A percentile compares a stretch with the other conserved stretches of the same genome.
phyloP scores from a whole-genome alignment of 805 yeast genomes.

The Sugiyamaella mastotermitis region DNA sequence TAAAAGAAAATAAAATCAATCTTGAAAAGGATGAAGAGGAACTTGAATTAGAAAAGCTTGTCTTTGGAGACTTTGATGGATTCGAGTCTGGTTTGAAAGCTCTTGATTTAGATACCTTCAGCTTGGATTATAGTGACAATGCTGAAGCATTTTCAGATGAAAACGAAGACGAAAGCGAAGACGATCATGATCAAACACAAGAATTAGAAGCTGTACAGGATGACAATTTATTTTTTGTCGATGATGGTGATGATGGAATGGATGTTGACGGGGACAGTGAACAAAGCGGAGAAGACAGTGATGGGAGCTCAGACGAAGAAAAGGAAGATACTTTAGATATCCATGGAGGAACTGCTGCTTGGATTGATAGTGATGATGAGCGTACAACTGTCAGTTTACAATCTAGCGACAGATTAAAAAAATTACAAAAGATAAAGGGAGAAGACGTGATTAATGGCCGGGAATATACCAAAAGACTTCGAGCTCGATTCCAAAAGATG shows the following conservation, averaged over 20 bases:
- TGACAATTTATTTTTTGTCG: conserved; percentile 50
- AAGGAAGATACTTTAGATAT: conserved; percentile 28
- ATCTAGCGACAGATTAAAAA: conserved; percentile 55
- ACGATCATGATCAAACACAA: conserved; percentile 31
- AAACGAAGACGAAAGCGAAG: conserved; percentile 26
- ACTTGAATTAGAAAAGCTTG: conserved; percentile 66
- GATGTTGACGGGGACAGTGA: conserved; percentile 32
- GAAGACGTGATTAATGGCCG: conserved; percentile 53
- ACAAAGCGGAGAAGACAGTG: conserved; percentile 25
- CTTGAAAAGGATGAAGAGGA: conserved; percentile 80
- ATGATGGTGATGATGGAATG: conserved; percentile 35
- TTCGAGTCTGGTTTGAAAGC: conserved; percentile 59
- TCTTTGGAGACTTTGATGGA: conserved; percentile 82
- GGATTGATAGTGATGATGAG: conserved; percentile 94
- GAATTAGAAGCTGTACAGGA: conserved; percentile 35
- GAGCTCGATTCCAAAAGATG: conserved; percentile 63
- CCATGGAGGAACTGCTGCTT: conserved; percentile 44
- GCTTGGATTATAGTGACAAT: conserved; percentile 32
- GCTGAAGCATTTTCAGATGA: conserved; percentile 38
- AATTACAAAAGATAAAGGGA: conserved; percentile 56
- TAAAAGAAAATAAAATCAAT: no score
- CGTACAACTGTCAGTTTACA: conserved; percentile 53
- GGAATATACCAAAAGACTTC: conserved; percentile 55
- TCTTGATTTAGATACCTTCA: conserved; percentile 46
- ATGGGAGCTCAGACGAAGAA: conserved; percentile 30